These are phyloP conservation scores for Peterozyma xylosa DNA, from an alignment of 805 yeast species.

Conservation along the genomic window DNA sequence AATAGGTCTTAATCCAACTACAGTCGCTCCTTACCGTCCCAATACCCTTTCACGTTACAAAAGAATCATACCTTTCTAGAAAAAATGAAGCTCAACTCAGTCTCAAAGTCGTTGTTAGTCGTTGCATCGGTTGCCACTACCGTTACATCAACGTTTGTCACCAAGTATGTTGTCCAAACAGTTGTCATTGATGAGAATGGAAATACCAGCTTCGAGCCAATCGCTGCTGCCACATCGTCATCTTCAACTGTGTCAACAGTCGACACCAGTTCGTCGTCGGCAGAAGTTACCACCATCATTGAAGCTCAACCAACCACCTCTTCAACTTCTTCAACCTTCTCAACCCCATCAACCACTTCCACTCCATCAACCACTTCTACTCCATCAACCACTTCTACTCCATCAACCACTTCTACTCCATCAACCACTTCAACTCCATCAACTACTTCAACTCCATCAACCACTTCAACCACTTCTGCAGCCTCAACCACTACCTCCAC, in stretches of 20 bases:
- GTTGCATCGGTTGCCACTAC: no score
- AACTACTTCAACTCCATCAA: constrained; percentile 12
- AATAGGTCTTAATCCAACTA: no score
- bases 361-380: constrained; percentile 12
- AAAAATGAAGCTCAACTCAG: no score
- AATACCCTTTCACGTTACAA: no score
- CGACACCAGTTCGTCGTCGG: constrained; percentile 1
- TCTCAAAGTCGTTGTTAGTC: no score
- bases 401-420: constrained; percentile 15
- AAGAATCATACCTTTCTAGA: no score
- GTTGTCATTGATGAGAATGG: background rate
- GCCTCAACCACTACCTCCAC: constrained; percentile 7
- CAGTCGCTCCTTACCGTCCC: no score
- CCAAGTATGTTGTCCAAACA: no score
- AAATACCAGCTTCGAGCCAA: no score
- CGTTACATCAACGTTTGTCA: no score
- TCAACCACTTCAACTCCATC: constrained; percentile 19
- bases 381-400: constrained; percentile 12
- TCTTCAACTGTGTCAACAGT: constrained; percentile 6
- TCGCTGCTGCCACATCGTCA: constrained; percentile 4
- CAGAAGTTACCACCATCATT: constrained; percentile 13
- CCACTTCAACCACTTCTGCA: constrained; percentile 14
- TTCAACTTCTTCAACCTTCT: constrained; percentile 14
- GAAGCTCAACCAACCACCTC: constrained; percentile 15
- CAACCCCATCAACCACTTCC: constrained; percentile 13